These are phyloP conservation scores for Podila minutissima DNA, from an alignment of 192 early-diverging fungal species.

Conservation along the genomic window DNA sequence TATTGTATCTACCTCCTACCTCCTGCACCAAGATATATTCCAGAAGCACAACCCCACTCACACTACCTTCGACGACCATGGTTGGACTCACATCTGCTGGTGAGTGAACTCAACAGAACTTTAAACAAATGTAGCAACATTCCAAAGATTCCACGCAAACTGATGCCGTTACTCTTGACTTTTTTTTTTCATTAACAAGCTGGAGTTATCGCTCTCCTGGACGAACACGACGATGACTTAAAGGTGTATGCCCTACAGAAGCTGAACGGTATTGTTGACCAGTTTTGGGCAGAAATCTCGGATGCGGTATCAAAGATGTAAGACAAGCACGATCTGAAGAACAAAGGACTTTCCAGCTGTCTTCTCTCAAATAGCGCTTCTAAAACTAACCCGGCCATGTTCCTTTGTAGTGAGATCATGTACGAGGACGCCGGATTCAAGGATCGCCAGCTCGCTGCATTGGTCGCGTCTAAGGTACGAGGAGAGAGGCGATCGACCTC, in stretches of 20 bases:
- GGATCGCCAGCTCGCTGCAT: slow-evolving; percentile 88
- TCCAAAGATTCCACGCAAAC: not conserved
- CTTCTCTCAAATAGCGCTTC: no score
- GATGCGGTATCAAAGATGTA: slow-evolving; percentile 93
- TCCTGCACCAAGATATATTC: no score
- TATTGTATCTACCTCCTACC: no score
- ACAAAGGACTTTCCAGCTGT: not conserved
- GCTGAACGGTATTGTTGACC: slow-evolving; percentile 88
- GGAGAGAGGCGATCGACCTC: no score
- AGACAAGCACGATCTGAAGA: slow-evolving; percentile 8
- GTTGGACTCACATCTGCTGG: slow-evolving; percentile 57
- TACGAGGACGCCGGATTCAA: slow-evolving; percentile 92
- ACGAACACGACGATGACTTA: slow-evolving; percentile 91
- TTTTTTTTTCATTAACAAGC: slow-evolving; percentile 53
- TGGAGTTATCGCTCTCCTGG: slow-evolving; percentile 93
- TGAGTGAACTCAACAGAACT: slow-evolving; percentile 4
- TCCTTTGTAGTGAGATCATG: slow-evolving; percentile 82
- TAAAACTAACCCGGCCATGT: not conserved
- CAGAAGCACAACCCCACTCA: not conserved
- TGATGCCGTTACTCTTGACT: not conserved
- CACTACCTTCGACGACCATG: slow-evolving; percentile 23
- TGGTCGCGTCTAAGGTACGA: slow-evolving; percentile 94
- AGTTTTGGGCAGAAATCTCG: slow-evolving; percentile 99
- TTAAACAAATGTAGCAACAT: not conserved
- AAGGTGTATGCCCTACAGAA: slow-evolving; percentile 93